Base-by-base conservation (phyloP, 805 yeast genomes). In the Suhomyces kilbournensis region DNA sequence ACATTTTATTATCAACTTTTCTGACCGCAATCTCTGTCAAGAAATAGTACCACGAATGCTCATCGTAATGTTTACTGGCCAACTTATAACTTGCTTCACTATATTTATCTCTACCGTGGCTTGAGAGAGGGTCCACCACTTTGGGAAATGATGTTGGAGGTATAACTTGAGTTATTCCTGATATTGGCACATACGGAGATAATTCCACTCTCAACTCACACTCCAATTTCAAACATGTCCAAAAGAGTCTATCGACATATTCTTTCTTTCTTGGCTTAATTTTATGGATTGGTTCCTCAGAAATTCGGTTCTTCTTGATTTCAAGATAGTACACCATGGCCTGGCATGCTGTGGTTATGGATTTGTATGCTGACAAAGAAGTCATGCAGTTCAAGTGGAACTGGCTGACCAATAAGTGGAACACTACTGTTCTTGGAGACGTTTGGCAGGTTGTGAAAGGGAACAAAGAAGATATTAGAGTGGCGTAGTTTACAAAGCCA, bases 1-100 rank as follows among this genome's bases (percentile, higher is more conserved):
- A 69, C 61, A 73, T 58, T 25, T 55, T 60, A 56, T 73, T 73
- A 52, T 72, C 78, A 17, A 72, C 64, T 56, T 72, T 72, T 26
- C 77, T 56, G 17, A 71, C 69, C 0, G 78, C 78, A 6, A 70
- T 63, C 53, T 73, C 78, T 0, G 76, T 72, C 42, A 72, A 57
- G 52, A 67, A 73, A 46, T 55, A 72, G 56, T 70, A 71, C 78
- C 77, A 73, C 20, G 72, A 61, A 52, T 68, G 66, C 46, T 61
- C 61, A 49, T 61, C 62, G 26, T 59, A 60, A 46, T 60, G 60
- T 32, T 52, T 55, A 35, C 51, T 46, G 2, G 75, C 71, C 23
- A 69, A 48, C 30, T 52, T 58, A 1, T 66, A 43, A 30, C 68
- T 59, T 14, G 61, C 61, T 12, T 65, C 66, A 42, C 68, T 65